Evolutionary conservation across 768 basidiomycete genomes (phyloP), one percentile per base, ranked within the genome.

Genomic region (Tricholoma sp.): DNA sequence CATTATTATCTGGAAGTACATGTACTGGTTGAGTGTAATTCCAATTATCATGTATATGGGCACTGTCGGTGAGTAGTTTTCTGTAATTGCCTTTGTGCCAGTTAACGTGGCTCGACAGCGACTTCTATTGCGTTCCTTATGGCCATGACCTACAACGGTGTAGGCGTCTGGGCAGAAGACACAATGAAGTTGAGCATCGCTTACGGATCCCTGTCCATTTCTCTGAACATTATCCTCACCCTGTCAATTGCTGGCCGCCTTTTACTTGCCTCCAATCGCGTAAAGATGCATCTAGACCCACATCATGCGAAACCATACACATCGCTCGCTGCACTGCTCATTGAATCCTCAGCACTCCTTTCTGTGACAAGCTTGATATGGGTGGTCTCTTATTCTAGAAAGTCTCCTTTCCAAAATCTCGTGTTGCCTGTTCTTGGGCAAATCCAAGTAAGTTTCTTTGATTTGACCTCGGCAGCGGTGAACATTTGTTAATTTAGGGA

Each of bases 281-380:
- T 70, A 34, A 59, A 59, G 9, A 34, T 49, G 28, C 44, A 54
- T 2, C 54, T 74, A 18, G 67, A 70, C 4, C 36, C 57, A 9
- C 63, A 65, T 24, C 61, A 65, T 33, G 66, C 67, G 33, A 45
- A 59, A 12, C 61, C 62, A 37, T 76, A 75, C 60, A 69, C 69
- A 12, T 70, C 68, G 24, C 60, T 72, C 31, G 64, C 63, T 8
- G 63, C 72, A 7, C 72, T 75, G 61, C 55, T 76, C 47, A 57
- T 77, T 50, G 74, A 76, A 60, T 70, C 67, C 15, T 74, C 74
- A 10, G 65, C 72, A 13, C 68, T 74, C 3, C 75, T 72, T 64
- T 66, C 70, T 6, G 36, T 66, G n/a, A 61, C 66, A 31, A 68
- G 68, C 9, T 57, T 75, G 41, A 54, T 69, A 7, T 74, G 73